Evolutionary conservation across 306 rosid species (phyloP).

Genomic region (Cucurbita ficifolia): DNA sequence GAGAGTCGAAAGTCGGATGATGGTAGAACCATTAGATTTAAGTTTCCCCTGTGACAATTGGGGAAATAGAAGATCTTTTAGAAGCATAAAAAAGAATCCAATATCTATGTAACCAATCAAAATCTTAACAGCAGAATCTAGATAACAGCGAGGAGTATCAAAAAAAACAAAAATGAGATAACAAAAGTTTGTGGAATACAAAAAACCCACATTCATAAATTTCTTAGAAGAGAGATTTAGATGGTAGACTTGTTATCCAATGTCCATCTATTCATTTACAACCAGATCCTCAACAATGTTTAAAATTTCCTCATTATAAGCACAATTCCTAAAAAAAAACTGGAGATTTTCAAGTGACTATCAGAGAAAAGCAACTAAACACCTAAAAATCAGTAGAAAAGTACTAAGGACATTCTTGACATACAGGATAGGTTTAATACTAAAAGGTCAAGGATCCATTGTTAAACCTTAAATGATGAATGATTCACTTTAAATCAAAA

Average conservation of each 20-base stretch:
- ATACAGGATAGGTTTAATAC: background rate
- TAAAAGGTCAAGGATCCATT: background rate
- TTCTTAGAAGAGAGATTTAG: background rate
- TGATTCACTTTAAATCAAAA: background rate
- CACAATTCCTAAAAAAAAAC: background rate
- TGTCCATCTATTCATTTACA: background rate
- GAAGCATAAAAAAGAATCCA: background rate
- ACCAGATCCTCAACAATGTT: background rate
- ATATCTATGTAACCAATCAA: background rate
- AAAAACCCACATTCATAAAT: background rate
- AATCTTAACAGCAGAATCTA: background rate
- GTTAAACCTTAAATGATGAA: background rate
- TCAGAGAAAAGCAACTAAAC: background rate
- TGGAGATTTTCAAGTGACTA: background rate
- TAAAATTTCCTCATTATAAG: background rate
- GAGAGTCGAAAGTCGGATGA: constrained; percentile 81
- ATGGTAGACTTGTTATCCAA: background rate
- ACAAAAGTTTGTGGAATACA: background rate
- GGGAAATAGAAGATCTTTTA: constrained; percentile 11
- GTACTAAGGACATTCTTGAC: background rate
- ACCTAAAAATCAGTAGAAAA: background rate
- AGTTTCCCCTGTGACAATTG: constrained; percentile 57
- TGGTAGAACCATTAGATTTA: constrained; percentile 66
- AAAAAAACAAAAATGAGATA: background rate
- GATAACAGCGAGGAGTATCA: background rate